Evolutionary conservation across 1,284 basidiomycete genomes (phyloP).

Genomic region (Xerocomus amazonicus): DNA sequence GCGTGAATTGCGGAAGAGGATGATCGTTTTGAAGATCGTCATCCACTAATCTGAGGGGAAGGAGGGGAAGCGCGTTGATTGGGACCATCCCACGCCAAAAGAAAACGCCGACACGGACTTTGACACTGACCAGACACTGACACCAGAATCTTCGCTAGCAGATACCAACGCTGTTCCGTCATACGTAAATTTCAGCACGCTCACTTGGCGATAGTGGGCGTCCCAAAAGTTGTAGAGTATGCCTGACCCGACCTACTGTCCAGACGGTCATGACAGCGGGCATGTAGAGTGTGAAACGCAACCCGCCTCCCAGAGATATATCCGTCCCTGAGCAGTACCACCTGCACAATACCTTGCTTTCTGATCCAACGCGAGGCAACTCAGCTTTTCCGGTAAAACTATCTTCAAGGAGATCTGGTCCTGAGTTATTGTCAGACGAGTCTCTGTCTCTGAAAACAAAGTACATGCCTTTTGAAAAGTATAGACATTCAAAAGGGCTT

Average conservation of each 20-base stretch:
- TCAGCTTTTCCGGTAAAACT: slow-evolving; percentile 85
- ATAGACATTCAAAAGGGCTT: slow-evolving; percentile 77
- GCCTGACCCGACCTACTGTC: slow-evolving; percentile 77
- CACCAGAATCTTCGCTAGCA: slow-evolving; percentile 85
- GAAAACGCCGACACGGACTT: slow-evolving; percentile 49
- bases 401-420: slow-evolving; percentile 86
- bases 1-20: slow-evolving; percentile 72
- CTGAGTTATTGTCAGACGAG: slow-evolving; percentile 38
- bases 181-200: slow-evolving; percentile 76
- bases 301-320: slow-evolving; percentile 89
- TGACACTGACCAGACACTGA: slow-evolving; percentile 87
- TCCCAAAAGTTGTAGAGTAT: slow-evolving; percentile 88
- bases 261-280: slow-evolving; percentile 13
- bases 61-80: slow-evolving; percentile 1
- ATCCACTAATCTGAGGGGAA: slow-evolving; percentile 58
- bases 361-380: slow-evolving; percentile 73
- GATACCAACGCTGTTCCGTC: slow-evolving; percentile 82
- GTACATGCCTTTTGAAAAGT: slow-evolving; percentile 73
- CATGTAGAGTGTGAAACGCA: slow-evolving; percentile 1
- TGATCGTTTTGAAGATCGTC: slow-evolving; percentile 66
- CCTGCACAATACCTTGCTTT: slow-evolving; percentile 79
- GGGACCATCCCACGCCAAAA: slow-evolving; percentile 9
- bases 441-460: background rate
- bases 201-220: slow-evolving; percentile 90
- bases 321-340: slow-evolving; percentile 82